Evolutionary conservation across 768 basidiomycete species (phyloP).

Genomic region (Terana coerulea): DNA sequence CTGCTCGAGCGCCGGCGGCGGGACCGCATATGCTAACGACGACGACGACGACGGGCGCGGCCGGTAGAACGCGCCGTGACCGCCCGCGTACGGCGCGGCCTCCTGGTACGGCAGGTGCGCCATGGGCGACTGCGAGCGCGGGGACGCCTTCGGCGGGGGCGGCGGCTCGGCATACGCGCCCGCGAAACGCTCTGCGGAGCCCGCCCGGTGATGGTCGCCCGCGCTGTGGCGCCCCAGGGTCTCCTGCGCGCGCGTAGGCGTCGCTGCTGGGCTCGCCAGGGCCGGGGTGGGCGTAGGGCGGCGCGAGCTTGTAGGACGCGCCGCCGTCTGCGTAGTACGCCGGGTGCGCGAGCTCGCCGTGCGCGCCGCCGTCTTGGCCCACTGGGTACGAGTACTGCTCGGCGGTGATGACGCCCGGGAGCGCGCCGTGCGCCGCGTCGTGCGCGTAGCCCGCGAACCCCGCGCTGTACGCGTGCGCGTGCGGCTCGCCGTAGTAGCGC

Average conservation of each 20-base stretch:
- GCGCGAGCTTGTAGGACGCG: not conserved
- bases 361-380: not conserved
- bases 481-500: not conserved
- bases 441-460: not conserved
- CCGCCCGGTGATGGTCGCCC: not conserved
- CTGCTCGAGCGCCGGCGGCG: conserved; percentile 2
- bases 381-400: not conserved
- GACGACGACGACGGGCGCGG: not conserved
- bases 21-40: no score
- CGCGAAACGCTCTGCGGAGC: no score
- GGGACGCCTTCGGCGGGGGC: not conserved
- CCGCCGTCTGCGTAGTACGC: not conserved
- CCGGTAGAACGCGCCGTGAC: not conserved
- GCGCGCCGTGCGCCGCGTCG: not conserved
- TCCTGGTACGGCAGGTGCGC: conserved; percentile 14
- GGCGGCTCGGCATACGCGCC: not conserved
- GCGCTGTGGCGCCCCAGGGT: not conserved
- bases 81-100: not conserved
- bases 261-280: not conserved
- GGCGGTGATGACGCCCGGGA: not conserved
- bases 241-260: not conserved
- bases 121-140: conserved; percentile 12
- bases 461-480: not conserved
- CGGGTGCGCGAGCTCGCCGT: not conserved
- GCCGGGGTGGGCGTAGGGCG: not conserved